Evolutionary conservation across 805 yeast species (phyloP).

Genomic region (Yarrowia keelungensis): DNA sequence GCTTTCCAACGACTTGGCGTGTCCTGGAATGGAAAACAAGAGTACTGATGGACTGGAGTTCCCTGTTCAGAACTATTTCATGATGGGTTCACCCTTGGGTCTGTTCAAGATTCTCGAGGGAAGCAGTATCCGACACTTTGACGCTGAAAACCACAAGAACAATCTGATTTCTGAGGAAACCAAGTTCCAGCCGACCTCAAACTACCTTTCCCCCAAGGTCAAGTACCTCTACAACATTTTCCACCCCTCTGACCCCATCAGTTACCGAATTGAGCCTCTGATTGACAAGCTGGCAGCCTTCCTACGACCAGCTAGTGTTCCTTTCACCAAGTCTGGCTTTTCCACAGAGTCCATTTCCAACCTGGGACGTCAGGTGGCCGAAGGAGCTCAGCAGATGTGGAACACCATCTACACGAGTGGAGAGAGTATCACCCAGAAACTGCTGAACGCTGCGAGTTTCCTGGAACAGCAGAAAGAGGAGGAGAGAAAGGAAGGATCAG

Average conservation of each 20-base stretch:
- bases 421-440: constrained; percentile 24
- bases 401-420: constrained; percentile 36
- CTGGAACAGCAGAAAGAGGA: constrained; percentile 15
- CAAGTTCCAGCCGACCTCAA: constrained; percentile 1
- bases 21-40: constrained; percentile 53
- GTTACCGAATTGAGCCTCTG: constrained; percentile 88
- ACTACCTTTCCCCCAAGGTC: constrained; percentile 51
- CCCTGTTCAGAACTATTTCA: constrained; percentile 74
- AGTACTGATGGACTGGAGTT: constrained; percentile 59
- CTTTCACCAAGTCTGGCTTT: constrained; percentile 57
- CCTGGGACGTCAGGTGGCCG: constrained; percentile 35
- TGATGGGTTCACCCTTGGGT: constrained; percentile 91
- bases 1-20: constrained; percentile 50
- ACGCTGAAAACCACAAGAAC: constrained; percentile 4
- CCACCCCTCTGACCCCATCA: constrained; percentile 92
- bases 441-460: constrained; percentile 14
- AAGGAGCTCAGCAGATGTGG: constrained; percentile 35
- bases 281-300: constrained; percentile 58
- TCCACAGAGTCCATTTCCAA: constrained; percentile 47
- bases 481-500: background rate
- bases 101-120: constrained; percentile 78
- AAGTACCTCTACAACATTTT: constrained; percentile 76
- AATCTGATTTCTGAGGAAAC: constrained; percentile 40
- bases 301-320: constrained; percentile 63
- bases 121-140: constrained; percentile 56